A percentile compares a stretch with the other conserved stretches of the same genome.
phyloP scores from a whole-genome alignment of 192 early-diverging fungal genomes.

The Coemansia umbellata region DNA sequence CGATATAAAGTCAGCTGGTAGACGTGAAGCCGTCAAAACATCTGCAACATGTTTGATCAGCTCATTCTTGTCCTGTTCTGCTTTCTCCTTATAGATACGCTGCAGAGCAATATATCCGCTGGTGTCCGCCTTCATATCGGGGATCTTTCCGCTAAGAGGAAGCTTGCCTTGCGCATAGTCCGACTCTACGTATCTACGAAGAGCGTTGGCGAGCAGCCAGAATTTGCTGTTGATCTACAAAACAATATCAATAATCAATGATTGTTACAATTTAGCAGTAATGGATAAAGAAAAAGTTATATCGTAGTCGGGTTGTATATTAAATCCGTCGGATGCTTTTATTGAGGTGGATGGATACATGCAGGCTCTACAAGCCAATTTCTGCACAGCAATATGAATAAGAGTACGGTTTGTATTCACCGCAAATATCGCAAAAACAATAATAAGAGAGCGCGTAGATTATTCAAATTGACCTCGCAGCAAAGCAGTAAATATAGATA shows the following conservation, averaged over 20 bases:
- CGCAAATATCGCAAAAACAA: too few relatives aligned
- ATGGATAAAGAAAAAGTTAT: too few relatives aligned
- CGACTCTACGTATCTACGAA: slow-evolving; percentile 68
- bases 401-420: too few relatives aligned
- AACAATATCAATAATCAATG: too few relatives aligned
- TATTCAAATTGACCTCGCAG: background rate
- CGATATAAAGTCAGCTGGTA: slow-evolving; percentile 55
- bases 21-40: slow-evolving; percentile 48
- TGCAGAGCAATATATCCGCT: slow-evolving; percentile 80
- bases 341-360: too few relatives aligned
- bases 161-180: slow-evolving; percentile 67
- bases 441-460: too few relatives aligned
- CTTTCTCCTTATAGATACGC: slow-evolving; percentile 79
- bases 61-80: slow-evolving; percentile 60
- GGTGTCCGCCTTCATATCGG: slow-evolving; percentile 98
- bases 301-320: too few relatives aligned
- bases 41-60: slow-evolving; percentile 48
- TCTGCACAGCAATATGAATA: too few relatives aligned
- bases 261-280: too few relatives aligned
- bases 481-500: background rate
- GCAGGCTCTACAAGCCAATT: too few relatives aligned
- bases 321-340: too few relatives aligned
- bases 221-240: slow-evolving; percentile 53
- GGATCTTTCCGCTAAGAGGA: slow-evolving; percentile 81
- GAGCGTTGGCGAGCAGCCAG: slow-evolving; percentile 80